Conservation (phyloP, 2,329 filamentous ascomycete genomes). For the Venturiaceae sp. region DNA sequence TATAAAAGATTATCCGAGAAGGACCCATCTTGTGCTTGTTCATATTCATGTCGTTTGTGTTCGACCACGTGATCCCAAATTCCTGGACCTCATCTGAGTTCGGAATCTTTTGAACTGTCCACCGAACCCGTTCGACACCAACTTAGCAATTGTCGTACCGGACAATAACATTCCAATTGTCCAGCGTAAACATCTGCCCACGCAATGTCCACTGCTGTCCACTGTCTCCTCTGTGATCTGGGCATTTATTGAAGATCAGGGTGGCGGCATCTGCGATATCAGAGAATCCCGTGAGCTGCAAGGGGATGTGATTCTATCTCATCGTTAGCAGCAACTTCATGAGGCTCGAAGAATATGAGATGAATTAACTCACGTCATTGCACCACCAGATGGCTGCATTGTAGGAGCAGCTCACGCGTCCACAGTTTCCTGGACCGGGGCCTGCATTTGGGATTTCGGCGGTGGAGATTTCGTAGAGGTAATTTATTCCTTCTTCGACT, state of each 20-base stretch:
- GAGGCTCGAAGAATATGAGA: constrained; percentile 10
- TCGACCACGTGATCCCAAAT: too few species aligned
- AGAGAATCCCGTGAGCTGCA: not conserved
- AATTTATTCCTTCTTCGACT: not conserved
- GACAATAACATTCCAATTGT: not conserved
- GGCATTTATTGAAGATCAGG: not conserved
- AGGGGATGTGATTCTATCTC: not conserved
- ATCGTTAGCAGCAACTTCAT: not conserved
- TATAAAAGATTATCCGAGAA: too few species aligned
- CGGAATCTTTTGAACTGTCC: not conserved
- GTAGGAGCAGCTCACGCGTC: not conserved
- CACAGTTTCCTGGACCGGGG: not conserved
- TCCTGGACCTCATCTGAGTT: not conserved
- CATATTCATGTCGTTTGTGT: too few species aligned
- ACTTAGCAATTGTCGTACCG: not conserved
- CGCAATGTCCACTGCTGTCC: not conserved
- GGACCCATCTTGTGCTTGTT: too few species aligned
- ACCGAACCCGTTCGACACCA: not conserved
- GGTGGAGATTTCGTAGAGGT: not conserved
- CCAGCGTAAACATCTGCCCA: not conserved
- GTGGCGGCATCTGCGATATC: not conserved
- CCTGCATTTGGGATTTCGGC: not conserved
- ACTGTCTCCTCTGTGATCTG: not conserved
- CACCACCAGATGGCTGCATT: not conserved
- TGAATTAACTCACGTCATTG: not conserved